Evolutionary conservation across 1,284 basidiomycete species (phyloP).

Genomic region (Sparassis latifolia): DNA sequence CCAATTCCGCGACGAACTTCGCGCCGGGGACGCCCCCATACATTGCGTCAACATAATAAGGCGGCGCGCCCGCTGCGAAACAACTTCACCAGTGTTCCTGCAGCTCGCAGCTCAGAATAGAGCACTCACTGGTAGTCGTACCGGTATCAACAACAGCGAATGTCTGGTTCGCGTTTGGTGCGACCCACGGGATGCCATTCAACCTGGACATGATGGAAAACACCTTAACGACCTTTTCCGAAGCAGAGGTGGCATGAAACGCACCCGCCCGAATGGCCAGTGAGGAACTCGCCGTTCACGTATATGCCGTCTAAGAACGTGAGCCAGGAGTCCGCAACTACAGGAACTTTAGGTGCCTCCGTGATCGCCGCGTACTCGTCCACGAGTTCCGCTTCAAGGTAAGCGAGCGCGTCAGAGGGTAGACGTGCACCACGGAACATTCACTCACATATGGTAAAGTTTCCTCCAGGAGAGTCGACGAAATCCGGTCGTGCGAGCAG

Average conservation of each 20-base stretch:
- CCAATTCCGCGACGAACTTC: slow-evolving; percentile 1
- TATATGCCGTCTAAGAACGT: slow-evolving; percentile 14
- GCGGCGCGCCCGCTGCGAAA: slow-evolving; percentile 9
- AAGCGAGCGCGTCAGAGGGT: background rate
- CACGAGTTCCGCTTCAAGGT: slow-evolving; percentile 2
- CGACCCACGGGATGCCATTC: background rate
- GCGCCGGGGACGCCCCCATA: slow-evolving; percentile 15
- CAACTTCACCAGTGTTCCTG: background rate
- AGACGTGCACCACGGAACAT: background rate
- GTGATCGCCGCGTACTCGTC: slow-evolving; percentile 1
- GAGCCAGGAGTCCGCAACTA: slow-evolving; percentile 8
- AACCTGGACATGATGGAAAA: background rate
- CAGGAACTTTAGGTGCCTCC: slow-evolving; percentile 7
- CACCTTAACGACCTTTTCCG: background rate
- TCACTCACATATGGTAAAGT: slow-evolving; percentile 17
- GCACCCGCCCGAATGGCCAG: slow-evolving; percentile 9
- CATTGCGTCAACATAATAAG: slow-evolving; percentile 14
- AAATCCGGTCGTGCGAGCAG: slow-evolving; percentile 12
- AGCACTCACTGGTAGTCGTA: slow-evolving; percentile 9
- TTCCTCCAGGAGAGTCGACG: slow-evolving; percentile 12
- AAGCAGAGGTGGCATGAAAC: background rate
- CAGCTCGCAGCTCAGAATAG: background rate
- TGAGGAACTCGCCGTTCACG: slow-evolving; percentile 13
- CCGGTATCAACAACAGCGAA: slow-evolving; percentile 13
- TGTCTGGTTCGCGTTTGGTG: slow-evolving; percentile 3